Percentiles rank a stretch among this genome's conserved stretches.
These are phyloP conservation scores for Echeveria elegans DNA, from an alignment of 164 flowering plant species.

Conservation along the genomic window DNA sequence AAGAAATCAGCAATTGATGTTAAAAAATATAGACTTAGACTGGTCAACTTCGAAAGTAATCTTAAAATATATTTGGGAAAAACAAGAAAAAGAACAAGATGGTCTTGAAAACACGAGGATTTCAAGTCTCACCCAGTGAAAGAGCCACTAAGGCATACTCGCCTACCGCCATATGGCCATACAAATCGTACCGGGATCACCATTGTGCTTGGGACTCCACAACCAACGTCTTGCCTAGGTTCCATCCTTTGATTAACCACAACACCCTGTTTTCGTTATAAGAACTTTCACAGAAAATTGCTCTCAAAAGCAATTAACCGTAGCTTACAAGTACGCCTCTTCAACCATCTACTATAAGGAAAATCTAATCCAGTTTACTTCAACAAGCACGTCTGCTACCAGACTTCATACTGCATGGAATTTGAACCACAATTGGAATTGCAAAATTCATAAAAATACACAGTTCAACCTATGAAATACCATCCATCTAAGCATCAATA, in stretches of 20 bases:
- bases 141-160: conserved; percentile 38
- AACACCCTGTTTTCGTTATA: not conserved
- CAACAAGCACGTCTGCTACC: not conserved
- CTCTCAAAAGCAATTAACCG: not conserved
- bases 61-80: not conserved
- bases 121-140: conserved; percentile 34
- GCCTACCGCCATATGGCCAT: conserved; percentile 52
- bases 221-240: conserved; percentile 25
- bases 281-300: not conserved
- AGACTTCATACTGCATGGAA: not conserved
- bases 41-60: not conserved
- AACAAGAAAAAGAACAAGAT: not conserved
- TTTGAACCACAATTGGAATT: not conserved
- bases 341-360: not conserved
- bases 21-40: not conserved
- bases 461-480: not conserved
- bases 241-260: conserved; percentile 27
- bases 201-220: conserved; percentile 18
- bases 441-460: not conserved
- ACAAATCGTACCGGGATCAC: conserved; percentile 41
- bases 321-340: not conserved
- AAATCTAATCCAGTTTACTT: not conserved
- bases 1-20: too few relatives aligned
- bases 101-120: too few relatives aligned
- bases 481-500: not conserved